A percentile compares a stretch with the other conserved stretches of the same genome.
These are phyloP conservation scores for Trichoderma virens DNA, from an alignment of 495 filamentous ascomycete genomes.

Conservation along the genomic window DNA sequence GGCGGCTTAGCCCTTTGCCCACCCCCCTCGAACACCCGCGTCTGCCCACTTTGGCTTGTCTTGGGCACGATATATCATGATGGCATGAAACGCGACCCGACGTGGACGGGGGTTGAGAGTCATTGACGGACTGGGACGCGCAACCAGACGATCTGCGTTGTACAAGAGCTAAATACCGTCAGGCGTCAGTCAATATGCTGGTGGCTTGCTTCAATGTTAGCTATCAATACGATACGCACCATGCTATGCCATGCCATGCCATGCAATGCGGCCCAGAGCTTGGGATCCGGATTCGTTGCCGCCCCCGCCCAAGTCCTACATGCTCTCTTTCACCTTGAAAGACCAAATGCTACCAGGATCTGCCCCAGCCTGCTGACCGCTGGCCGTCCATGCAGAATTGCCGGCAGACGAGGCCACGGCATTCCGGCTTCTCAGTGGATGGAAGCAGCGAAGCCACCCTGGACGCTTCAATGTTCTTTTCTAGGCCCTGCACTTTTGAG, in stretches of 20 bases:
- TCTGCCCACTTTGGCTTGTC: neutral
- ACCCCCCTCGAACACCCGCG: neutral
- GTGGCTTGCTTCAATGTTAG: too few species aligned
- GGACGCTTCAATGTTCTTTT: too few species aligned
- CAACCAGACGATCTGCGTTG: too few species aligned
- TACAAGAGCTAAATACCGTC: too few species aligned
- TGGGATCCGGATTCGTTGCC: neutral
- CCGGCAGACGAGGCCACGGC: neutral
- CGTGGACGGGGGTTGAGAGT: neutral
- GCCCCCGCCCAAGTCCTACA: too few species aligned
- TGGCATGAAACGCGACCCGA: neutral
- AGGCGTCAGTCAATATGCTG: too few species aligned
- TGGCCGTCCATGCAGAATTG: neutral
- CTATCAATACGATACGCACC: too few species aligned
- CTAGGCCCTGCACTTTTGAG: too few species aligned
- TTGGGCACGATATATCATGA: neutral
- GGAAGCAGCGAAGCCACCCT: neutral
- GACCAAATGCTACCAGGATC: constrained; percentile 1
- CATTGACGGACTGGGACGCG: too few species aligned
- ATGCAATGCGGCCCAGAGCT: neutral
- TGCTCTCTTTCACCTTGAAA: too few species aligned
- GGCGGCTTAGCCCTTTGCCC: neutral
- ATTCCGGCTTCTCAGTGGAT: neutral
- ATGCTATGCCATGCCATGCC: too few species aligned
- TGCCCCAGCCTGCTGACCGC: neutral